Evolutionary conservation across 805 yeast species (phyloP).

Genomic region (Trichomonascus vanleenenianus): DNA sequence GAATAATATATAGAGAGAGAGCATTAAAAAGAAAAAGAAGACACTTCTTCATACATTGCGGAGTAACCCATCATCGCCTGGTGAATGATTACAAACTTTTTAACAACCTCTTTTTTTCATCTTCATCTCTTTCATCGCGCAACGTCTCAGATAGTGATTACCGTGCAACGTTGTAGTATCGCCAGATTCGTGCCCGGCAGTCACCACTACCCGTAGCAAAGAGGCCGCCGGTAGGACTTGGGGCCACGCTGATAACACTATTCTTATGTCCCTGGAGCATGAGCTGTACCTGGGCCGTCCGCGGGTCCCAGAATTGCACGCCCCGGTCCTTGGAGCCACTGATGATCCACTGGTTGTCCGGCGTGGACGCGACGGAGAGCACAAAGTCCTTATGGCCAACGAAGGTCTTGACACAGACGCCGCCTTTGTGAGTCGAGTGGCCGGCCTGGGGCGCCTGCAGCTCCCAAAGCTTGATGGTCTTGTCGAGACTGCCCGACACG

Average conservation of each 20-base stretch:
- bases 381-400: slow-evolving; percentile 96
- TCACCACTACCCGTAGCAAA: slow-evolving; percentile 98
- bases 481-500: slow-evolving; percentile 90
- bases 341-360: slow-evolving; percentile 81
- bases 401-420: slow-evolving; percentile 78
- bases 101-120: no score
- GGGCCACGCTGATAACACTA: slow-evolving; percentile 91
- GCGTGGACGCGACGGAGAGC: slow-evolving; percentile 86
- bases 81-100: no score
- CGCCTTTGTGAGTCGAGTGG: slow-evolving; percentile 31
- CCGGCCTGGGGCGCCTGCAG: slow-evolving; percentile 45
- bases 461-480: slow-evolving; percentile 95
- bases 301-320: slow-evolving; percentile 93
- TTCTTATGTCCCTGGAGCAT: slow-evolving; percentile 97
- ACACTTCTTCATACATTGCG: not conserved
- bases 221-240: slow-evolving; percentile 76
- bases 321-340: slow-evolving; percentile 97
- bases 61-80: no score
- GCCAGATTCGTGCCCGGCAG: slow-evolving; percentile 96
- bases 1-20: not conserved
- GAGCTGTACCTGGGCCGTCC: slow-evolving; percentile 81
- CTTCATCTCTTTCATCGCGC: not conserved
- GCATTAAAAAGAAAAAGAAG: not conserved
- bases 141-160: not conserved
- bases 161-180: slow-evolving; percentile 32